Base-by-base conservation (phyloP, 352 stramenopile species). In the Phytopythium oedochilum region DNA sequence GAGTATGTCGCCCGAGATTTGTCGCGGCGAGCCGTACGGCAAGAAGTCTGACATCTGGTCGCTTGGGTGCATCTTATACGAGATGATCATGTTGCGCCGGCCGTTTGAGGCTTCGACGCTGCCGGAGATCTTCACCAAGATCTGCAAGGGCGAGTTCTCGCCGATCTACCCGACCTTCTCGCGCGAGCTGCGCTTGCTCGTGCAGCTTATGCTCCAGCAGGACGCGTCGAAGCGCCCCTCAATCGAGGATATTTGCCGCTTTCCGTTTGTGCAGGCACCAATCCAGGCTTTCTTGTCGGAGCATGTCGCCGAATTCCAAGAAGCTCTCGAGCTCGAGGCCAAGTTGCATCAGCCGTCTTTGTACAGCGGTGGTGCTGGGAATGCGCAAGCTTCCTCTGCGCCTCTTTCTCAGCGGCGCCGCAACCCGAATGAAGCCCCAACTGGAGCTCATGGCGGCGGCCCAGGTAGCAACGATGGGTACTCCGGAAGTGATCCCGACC, bases 21-120 rank as follows among this genome's bases (percentile, higher is more conserved):
- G 85, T 46, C 83, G 83, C 18, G 85, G 86, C 29, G 81, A 94
- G 46, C 83, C 81, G 28, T 96, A 96, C 60, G 86, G 84, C 31
- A 94, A 94, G 43, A 94, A 96, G 63, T 93, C 81, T 29, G 86
- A 96, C 55, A 92, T 96, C 58, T 96, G 86, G 86, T 92, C 85
- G 42, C 79, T 96, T 17, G 86, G 86, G 17, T 96, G 86, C 60
- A 89, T 96, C 23, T 43, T 96, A 56, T 96, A 96, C 66, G 86
- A 96, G 55, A 92, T 94, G 83, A 88, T 90, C 61, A 95, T 94
- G 82, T 70, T 93, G 44, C 78, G 80, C 47, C 79, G 84, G 20
- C 83, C 86, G 12, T 96, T 96, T 51, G 83, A 96, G 57, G 85
- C 81, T 18, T 82, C 77, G 14, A 94, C 76, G 32, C 58, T 95